phyloP scores from a whole-genome alignment of 345 rosid genomes.

The Sonneratia caseolaris region DNA sequence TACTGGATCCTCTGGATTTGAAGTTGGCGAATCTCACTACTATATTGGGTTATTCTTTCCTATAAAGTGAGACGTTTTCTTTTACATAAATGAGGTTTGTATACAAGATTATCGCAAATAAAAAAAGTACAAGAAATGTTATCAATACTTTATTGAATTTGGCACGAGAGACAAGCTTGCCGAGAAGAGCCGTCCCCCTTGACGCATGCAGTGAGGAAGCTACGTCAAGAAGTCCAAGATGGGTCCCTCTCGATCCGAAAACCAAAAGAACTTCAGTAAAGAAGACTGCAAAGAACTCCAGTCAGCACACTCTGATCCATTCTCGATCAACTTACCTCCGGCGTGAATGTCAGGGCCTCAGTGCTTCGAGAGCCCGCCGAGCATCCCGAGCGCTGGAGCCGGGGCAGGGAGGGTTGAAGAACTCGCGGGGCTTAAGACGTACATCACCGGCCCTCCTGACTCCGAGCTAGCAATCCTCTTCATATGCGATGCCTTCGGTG shows the following conservation, averaged over 20 bases:
- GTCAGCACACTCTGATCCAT: neutral
- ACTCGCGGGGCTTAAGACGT: constrained; percentile 51
- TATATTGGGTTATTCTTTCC: no score
- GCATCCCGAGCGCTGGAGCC: constrained; percentile 21
- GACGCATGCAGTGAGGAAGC: no score
- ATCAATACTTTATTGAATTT: no score
- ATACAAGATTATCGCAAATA: no score
- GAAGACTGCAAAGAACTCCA: neutral
- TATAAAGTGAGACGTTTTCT: no score
- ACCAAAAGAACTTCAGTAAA: neutral
- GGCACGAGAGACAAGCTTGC: no score
- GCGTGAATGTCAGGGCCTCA: constrained; percentile 52
- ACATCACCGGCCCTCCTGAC: constrained; percentile 49
- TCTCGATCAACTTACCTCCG: neutral
- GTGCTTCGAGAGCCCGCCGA: constrained; percentile 73
- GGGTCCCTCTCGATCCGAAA: neutral
- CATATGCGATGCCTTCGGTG: constrained; percentile 48
- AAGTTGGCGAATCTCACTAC: no score
- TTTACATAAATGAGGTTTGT: no score
- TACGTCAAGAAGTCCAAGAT: no score
- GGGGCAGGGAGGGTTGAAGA: constrained; percentile 65
- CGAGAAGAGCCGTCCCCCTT: no score
- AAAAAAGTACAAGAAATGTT: no score
- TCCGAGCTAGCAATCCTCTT: constrained; percentile 55
- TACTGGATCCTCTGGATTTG: no score